Evolutionary conservation across 331 rosid genomes (phyloP).

Genomic region (Rosa hybrid): DNA sequence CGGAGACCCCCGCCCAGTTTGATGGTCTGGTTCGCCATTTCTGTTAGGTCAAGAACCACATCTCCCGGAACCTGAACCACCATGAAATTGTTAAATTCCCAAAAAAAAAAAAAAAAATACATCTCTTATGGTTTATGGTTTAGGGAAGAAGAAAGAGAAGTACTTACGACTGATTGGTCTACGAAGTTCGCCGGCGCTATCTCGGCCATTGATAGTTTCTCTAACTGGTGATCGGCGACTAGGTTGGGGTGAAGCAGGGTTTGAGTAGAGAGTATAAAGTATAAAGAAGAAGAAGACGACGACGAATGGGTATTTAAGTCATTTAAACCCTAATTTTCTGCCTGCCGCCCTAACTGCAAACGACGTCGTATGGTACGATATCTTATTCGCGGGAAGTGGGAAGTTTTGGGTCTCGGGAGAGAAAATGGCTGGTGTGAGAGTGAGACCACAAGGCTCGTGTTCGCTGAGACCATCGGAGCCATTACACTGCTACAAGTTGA

Average conservation of each 20-base stretch:
- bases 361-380: neutral
- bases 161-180: slow-evolving; percentile 65
- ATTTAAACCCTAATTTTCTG: neutral
- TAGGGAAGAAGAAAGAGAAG: neutral
- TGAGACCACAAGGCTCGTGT: neutral
- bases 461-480: neutral
- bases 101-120: neutral
- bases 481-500: neutral
- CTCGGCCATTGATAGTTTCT: slow-evolving; percentile 37
- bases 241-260: neutral
- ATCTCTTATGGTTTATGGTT: neutral
- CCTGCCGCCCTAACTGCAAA: neutral
- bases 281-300: neutral
- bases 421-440: neutral
- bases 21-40: slow-evolving; percentile 76
- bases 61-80: slow-evolving; percentile 76
- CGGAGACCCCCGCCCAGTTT: slow-evolving; percentile 92
- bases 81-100: neutral
- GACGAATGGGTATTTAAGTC: neutral
- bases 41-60: slow-evolving; percentile 73
- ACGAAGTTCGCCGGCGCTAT: slow-evolving; percentile 40
- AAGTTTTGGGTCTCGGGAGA: neutral
- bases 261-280: neutral
- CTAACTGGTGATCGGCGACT: neutral
- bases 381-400: neutral